Evolutionary conservation across 2,329 filamentous ascomycete species (phyloP), one percentile per base, ranked within the genome.

Genomic region (Fusarium xylarioides): DNA sequence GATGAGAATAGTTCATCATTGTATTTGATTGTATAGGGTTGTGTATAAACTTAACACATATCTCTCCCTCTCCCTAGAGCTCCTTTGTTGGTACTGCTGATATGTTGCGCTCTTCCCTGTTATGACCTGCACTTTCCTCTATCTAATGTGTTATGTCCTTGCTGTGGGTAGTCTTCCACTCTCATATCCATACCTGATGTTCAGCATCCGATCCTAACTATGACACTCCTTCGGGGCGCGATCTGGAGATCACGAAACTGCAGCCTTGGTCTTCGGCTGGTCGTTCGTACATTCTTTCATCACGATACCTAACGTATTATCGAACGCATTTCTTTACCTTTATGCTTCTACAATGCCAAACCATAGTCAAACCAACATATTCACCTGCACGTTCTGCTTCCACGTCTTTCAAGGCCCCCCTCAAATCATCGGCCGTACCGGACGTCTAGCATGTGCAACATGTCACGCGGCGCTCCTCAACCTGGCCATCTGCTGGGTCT

Each of bases 331-430:
- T 26, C 44, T 18, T 28, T 38, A 50, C 40, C 38, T 58, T 50
- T 40, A 38, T 57, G 19, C 23, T 28, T 49, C 44, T 32, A 32
- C 63, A 11, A 78, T 78, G 73, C 43, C 66, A 56, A 35, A 40
- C 3, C 38, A 62, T 21, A 56, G 15, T 37, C 53, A 60, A 28
- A 19, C 64, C n/a, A 72, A 73, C 37, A 73, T 80, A 38, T 89
- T 89, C 79, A 85, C 86, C 26, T 90, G 88, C 76, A 89, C 86
- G 3, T 88, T 90, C 75, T 90, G 88, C 82, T 87, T 85, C 82
- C 82, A 82, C 59, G 76, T 82, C 15, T 83, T 78, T 43, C 77
- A 75, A 23, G 81, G 78, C 1, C 75, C 76, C 19, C 83, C 82
- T 7, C 82, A 76, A 50, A 77, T 86, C 23, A 77, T 90, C 5